A percentile compares a stretch with the other conserved stretches of the same genome.
Evolutionary conservation across 371 early-diverging fungal species (phyloP).

Genomic region (Mucor racemosus): DNA sequence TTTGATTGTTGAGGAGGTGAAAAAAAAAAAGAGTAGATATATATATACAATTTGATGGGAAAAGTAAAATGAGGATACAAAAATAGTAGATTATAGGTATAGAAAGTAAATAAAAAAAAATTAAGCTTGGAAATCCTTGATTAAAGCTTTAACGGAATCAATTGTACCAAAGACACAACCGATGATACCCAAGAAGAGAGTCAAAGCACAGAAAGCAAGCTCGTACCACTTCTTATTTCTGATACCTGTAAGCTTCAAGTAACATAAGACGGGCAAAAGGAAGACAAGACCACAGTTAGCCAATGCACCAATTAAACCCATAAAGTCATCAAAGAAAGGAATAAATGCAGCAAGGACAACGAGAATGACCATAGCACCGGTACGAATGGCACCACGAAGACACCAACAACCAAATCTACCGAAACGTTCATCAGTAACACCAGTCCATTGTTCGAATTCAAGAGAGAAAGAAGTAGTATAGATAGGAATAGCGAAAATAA

Average conservation of each 20-base stretch:
- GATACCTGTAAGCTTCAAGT: constrained; percentile 60
- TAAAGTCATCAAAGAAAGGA: constrained; percentile 69
- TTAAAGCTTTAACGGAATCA: constrained; percentile 53
- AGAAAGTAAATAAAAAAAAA: not conserved
- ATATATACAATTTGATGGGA: not conserved
- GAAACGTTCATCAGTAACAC: constrained; percentile 27
- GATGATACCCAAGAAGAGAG: constrained; percentile 58
- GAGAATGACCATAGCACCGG: constrained; percentile 43
- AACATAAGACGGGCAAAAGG: constrained; percentile 61
- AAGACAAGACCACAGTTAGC: constrained; percentile 63
- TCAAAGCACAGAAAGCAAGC: constrained; percentile 50
- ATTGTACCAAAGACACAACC: constrained; percentile 64
- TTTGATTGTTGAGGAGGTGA: not conserved
- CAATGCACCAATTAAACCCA: constrained; percentile 69
- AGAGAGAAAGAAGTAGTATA: constrained; percentile 78
- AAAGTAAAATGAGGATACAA: not conserved
- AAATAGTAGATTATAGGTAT: not conserved
- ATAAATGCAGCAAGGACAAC: constrained; percentile 53
- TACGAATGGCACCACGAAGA: constrained; percentile 51
- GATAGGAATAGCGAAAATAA: constrained; percentile 80
- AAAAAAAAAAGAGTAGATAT: not conserved
- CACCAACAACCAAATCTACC: constrained; percentile 42
- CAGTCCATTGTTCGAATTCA: constrained; percentile 62
- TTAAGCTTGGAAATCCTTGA: constrained; percentile 36
- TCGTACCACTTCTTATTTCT: constrained; percentile 39